Percentiles rank a stretch among this genome's conserved stretches.
phyloP scores from a whole-genome alignment of 148 eudicot genomes.

The Limonium bicolor region DNA sequence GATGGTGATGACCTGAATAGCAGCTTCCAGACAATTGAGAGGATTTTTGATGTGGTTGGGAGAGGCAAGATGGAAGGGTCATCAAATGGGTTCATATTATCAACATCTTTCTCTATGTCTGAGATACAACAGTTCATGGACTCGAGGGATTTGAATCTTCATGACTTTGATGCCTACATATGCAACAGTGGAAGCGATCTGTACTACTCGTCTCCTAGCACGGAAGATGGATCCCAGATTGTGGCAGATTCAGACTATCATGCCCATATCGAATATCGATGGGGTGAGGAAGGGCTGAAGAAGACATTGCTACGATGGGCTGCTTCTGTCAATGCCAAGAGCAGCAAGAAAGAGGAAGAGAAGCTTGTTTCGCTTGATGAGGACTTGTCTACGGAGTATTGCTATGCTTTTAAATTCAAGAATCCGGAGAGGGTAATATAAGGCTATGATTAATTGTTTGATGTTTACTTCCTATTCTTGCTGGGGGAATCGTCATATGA shows the following conservation, averaged over 20 bases:
- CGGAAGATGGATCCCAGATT: constrained; percentile 41
- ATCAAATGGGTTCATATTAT: constrained; percentile 65
- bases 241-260: constrained; percentile 69
- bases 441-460: not conserved
- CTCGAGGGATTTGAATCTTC: constrained; percentile 43
- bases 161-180: constrained; percentile 86
- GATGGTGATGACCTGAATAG: constrained; percentile 36
- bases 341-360: constrained; percentile 36
- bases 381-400: constrained; percentile 45
- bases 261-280: constrained; percentile 76
- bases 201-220: constrained; percentile 56
- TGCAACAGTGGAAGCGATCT: constrained; percentile 93
- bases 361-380: constrained; percentile 59
- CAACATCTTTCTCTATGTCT: constrained; percentile 69
- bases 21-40: constrained; percentile 33
- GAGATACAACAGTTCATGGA: constrained; percentile 49
- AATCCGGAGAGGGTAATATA: constrained; percentile 55
- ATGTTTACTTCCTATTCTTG: too few species aligned
- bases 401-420: constrained; percentile 68
- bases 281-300: constrained; percentile 97
- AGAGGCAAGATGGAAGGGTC: constrained; percentile 60
- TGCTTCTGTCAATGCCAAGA: constrained; percentile 36
- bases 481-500: too few species aligned
- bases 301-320: constrained; percentile 89
- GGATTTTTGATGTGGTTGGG: constrained; percentile 45